Evolutionary conservation across 1,284 basidiomycete species (phyloP), one percentile per base, ranked within the genome.

Genomic region (Dichomitus squalens): DNA sequence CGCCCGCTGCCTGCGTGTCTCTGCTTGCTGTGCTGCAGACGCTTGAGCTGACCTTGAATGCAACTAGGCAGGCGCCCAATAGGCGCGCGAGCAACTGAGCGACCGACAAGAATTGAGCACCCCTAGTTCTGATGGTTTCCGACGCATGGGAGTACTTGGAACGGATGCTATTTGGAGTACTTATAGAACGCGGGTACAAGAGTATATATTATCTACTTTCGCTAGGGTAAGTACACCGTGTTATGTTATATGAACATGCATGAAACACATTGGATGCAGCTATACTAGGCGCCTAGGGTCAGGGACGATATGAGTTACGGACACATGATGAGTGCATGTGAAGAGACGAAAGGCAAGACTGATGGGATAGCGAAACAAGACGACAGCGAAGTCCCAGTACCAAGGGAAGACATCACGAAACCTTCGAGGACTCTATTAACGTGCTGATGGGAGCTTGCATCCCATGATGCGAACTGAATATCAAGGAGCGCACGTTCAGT

Each of bases 401-500:
- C 23, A 20, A 18, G 33, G 7, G 33, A 25, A 31, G 27, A 47
- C n/a, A 34, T 31, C 29, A 46, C 7, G 29, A 46, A 36, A 39
- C 9, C 44, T 38, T 33, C 55, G 29, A 33, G 14, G 38, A 20
- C 27, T 50, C 57, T 59, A 61, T 47, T 57, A 55, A n/a, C n/a
- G n/a, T 11, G 59, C 54, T 59, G 64, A 69, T 35, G 68, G 65
- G 14, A 74, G 64, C 55, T 81, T 81, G 70, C 76, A 79, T 25
- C 79, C 80, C 53, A 74, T 74, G 53, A 81, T 73, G 23, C 75
- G 79, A 33, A 81, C 80, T 80, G 51, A 9, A 40, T 48, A 25
- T 43, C 34, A 18, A 29, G 40, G 49, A n/a, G 48, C 57, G 31
- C 46, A 44, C 27, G 49, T 41, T 62, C 29, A 62, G 57, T 33